These are phyloP conservation scores for Aspergillus chevalieri DNA, from an alignment of 2,329 filamentous ascomycete species.

Conservation along the genomic window DNA sequence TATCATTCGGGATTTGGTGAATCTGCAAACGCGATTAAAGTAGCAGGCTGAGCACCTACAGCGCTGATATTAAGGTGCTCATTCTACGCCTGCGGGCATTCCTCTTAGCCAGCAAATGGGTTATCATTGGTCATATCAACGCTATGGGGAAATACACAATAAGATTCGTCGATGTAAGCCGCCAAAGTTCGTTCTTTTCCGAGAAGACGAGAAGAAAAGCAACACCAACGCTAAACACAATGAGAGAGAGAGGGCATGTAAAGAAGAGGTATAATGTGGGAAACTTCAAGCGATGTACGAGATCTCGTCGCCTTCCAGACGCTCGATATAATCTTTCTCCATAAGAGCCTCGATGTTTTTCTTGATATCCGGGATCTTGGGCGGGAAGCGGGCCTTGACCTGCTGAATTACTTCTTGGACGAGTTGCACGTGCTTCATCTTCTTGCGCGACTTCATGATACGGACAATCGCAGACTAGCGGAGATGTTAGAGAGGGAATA, in stretches of 20 bases:
- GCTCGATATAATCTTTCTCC: conserved; percentile 98
- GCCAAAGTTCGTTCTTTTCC: not conserved
- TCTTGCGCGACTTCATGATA: conserved; percentile 99
- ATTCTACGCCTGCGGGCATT: no score
- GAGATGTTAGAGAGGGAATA: not conserved
- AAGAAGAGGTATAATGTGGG: conserved; percentile 1
- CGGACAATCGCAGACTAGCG: conserved; percentile 89
- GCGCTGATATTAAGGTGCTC: no score
- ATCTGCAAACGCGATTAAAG: no score
- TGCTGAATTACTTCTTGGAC: conserved; percentile 94
- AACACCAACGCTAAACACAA: conserved; percentile 4
- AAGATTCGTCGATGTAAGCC: not conserved
- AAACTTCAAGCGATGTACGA: conserved; percentile 75
- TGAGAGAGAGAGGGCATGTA: conserved; percentile 1
- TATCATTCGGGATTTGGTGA: no score
- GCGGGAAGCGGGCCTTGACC: conserved; percentile 86
- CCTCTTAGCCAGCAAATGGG: not conserved
- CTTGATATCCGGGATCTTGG: conserved; percentile 93
- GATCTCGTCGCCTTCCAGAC: conserved; percentile 86
- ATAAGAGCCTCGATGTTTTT: conserved; percentile 98
- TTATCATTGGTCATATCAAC: conserved; percentile 1
- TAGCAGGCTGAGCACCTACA: no score
- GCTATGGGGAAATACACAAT: not conserved
- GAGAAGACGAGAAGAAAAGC: not conserved
- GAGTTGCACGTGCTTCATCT: conserved; percentile 93